These are phyloP conservation scores for Sphagnurus paluster DNA, from an alignment of 1,284 basidiomycete genomes.

Conservation along the genomic window DNA sequence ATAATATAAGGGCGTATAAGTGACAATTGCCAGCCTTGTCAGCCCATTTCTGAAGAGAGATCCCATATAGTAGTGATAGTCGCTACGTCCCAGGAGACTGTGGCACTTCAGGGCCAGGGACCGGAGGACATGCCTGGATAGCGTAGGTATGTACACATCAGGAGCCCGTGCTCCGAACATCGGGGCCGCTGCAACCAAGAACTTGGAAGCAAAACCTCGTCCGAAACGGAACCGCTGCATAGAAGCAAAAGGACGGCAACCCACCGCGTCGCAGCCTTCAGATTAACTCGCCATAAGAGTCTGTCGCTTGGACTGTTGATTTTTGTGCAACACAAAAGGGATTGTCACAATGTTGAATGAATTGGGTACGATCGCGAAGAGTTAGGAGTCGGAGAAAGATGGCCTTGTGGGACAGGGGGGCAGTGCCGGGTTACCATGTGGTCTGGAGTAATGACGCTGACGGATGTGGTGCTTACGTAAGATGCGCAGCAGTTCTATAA, in stretches of 20 bases:
- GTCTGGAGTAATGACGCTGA: constrained; percentile 2
- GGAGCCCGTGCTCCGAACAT: too few relatives aligned
- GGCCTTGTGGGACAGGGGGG: constrained; percentile 8
- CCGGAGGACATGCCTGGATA: too few relatives aligned
- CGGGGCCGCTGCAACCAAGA: too few relatives aligned
- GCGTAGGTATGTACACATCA: too few relatives aligned
- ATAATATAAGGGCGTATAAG: too few relatives aligned
- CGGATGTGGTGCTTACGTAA: constrained; percentile 13
- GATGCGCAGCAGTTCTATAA: constrained; percentile 16
- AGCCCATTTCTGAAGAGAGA: too few relatives aligned
- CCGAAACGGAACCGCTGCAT: not conserved
- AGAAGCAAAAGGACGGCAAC: constrained; percentile 44
- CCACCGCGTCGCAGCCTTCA: constrained; percentile 91
- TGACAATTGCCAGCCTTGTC: too few relatives aligned
- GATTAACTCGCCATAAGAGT: constrained; percentile 56
- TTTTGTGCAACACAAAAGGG: too few relatives aligned
- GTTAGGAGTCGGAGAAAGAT: constrained; percentile 5
- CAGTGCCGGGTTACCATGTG: constrained; percentile 3
- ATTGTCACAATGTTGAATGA: too few relatives aligned
- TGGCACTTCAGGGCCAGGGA: too few relatives aligned
- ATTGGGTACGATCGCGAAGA: not conserved
- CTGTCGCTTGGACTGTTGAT: constrained; percentile 77
- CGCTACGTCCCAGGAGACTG: too few relatives aligned
- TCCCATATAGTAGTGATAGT: too few relatives aligned
- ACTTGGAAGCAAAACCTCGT: not conserved